Base-by-base conservation (phyloP, 139 green algal species). In the Volvox reticuliferus region DNA sequence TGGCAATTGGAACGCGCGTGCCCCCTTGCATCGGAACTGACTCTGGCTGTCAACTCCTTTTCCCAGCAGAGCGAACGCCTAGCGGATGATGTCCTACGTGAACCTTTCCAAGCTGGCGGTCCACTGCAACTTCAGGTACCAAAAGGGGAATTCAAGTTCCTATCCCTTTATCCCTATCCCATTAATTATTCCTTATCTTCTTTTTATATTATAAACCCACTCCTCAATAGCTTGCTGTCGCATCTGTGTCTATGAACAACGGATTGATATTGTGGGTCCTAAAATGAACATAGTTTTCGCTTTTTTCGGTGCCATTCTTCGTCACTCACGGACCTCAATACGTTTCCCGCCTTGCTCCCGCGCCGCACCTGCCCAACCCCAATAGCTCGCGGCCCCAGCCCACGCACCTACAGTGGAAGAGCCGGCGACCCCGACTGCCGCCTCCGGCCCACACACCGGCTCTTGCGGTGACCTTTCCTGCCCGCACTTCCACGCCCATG, bases 41-140 rank as follows among this genome's bases (percentile, higher is more conserved):
- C 9, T 55, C 44, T 9, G 44, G 44, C 65, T 73, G 65, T 28
- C 65, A 16, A 73, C 65, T 55, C 24, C 65, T 73, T 73, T 73
- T 73, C 65, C 12, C 19, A 13, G 32, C 87, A 91, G 87, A 91
- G 87, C 61, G 87, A 91, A 26, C 32, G 61, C 22, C 87, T 91
- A 1, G 87, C 87, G 1, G 87, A 91, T 26, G 76, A 86, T 69
- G 2, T 91, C 1, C 76, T 91, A 2, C 33, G 61, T 1, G 76
- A 91, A 62, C 87, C 87, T 55, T 86, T 91, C 62, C 87, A 78
- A 65, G 75, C 75, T 9, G 37, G 50, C 1, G 73, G 30, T 19
- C 75, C 21, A 30, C 61, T 86, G 1, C 87, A 67, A 24, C 76
- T 86, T 44, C 87, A 79, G 26, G 61, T 79, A 73, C 65, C 44